Base-by-base conservation (phyloP, 108 stramenopile genomes). In the Skeletonema menzelii region DNA sequence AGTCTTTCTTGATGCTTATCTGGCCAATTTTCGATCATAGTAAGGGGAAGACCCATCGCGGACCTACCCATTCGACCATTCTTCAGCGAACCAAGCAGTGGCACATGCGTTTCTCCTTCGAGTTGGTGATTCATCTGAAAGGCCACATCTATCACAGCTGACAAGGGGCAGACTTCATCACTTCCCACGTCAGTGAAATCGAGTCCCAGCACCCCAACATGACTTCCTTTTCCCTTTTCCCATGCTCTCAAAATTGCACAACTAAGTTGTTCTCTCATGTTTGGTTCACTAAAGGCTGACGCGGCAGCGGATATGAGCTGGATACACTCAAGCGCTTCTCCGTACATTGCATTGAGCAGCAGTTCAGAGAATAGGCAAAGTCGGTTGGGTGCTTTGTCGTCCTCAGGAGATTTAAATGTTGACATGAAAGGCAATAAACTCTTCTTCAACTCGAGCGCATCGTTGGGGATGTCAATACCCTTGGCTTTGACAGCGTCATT, bases 331-430 rank as follows among this genome's bases (percentile, higher is more conserved):
- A 56, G 59, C 22, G 76, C 76, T 55, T 82, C 80, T 28, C 53
- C 69, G 31, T 82, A 24, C 80, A 82, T 72, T 35, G 46, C 20
- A 7, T 77, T 53, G 20, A 27, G 15, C 19, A 82, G 8, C 5
- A 82, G 63, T 32, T 82, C 80, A 44, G 75, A 46, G 28, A 67
- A 70, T 31, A 82, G 70, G 47, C 80, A 76, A 17, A 67, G n/a
- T 15, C 32, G 70, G 30, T 27, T 44, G 13, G 63, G 63, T 38
- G 59, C 31, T 38, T 27, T 19, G 38, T 53, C 38, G n/a, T 69
- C 32, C n/a, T 59, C 42, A 5, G 8, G 63, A 17, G 28, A 1
- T 27, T 27, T 15, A 5, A 31, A 27, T 8, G 8, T 26, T 26
- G 67, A 80, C 0, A 76, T 38, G 46, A 80, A 63, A 3, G 79